Conservation (phyloP, 1,284 basidiomycete species). For the Sphagnurus paluster region DNA sequence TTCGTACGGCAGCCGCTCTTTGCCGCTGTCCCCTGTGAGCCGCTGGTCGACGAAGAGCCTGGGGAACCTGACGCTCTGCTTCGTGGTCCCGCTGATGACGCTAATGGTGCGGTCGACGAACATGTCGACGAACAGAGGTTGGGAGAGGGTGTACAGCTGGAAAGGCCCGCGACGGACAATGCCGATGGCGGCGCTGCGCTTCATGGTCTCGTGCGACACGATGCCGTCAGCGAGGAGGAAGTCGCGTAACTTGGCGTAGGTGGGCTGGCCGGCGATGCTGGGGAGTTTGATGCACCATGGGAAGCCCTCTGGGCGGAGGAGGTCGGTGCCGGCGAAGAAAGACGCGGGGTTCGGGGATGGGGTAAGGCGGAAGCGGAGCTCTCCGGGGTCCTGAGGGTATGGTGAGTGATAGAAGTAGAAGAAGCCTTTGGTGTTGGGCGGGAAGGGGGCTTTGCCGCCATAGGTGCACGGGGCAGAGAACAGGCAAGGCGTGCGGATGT, state of each 20-base stretch:
- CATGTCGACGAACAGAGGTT: background rate
- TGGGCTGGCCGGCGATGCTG: background rate
- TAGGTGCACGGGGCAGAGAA: too few relatives aligned
- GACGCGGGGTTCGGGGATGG: background rate
- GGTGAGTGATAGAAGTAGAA: background rate
- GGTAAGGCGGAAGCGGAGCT: background rate
- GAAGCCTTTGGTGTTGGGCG: background rate
- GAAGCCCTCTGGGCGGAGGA: background rate
- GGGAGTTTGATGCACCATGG: constrained; percentile 3
- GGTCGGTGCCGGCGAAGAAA: background rate
- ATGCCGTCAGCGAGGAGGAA: background rate
- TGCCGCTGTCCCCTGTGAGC: background rate
- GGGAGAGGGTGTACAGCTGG: background rate
- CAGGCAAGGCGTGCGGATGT: too few relatives aligned
- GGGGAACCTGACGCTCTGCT: background rate
- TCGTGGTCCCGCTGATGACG: background rate
- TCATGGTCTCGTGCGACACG: background rate
- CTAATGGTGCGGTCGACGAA: background rate
- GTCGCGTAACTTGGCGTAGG: background rate
- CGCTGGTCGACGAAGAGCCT: background rate
- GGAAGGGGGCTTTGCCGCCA: too few relatives aligned
- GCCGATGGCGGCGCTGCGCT: background rate
- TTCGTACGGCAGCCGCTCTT: background rate
- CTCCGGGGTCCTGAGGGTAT: background rate
- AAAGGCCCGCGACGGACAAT: background rate